Conservation (phyloP, 2,329 filamentous ascomycete genomes). For the Talaromyces sp. region DNA sequence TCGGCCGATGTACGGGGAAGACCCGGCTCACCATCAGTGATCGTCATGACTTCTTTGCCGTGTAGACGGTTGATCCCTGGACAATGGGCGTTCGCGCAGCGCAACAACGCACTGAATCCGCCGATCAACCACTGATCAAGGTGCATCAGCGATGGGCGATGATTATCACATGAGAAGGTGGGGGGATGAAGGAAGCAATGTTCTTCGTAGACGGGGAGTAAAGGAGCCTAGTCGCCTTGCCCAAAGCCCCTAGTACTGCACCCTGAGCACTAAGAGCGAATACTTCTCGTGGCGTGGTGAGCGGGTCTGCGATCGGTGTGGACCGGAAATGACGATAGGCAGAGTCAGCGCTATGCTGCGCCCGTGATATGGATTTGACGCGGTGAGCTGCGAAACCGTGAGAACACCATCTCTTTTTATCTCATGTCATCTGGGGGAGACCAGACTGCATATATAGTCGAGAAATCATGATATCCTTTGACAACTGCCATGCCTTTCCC, state of each 20-base stretch:
- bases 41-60: not conserved
- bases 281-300: not conserved
- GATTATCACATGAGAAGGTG: not conserved
- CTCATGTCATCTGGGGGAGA: too few species aligned
- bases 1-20: not conserved
- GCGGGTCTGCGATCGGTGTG: conserved; percentile 10
- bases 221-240: too few species aligned
- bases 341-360: not conserved
- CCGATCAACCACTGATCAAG: conserved; percentile 13
- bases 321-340: conserved; percentile 2
- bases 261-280: not conserved
- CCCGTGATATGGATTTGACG: not conserved
- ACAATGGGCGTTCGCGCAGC: conserved; percentile 1
- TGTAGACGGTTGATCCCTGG: conserved; percentile 9
- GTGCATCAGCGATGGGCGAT: not conserved
- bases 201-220: not conserved
- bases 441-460: too few species aligned
- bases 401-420: too few species aligned
- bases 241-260: not conserved
- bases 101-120: not conserved
- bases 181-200: not conserved
- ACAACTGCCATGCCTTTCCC: conserved; percentile 11
- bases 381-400: not conserved
- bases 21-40: not conserved
- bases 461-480: not conserved